Conservation (phyloP, 805 yeast genomes). For the Candida ovalis region DNA sequence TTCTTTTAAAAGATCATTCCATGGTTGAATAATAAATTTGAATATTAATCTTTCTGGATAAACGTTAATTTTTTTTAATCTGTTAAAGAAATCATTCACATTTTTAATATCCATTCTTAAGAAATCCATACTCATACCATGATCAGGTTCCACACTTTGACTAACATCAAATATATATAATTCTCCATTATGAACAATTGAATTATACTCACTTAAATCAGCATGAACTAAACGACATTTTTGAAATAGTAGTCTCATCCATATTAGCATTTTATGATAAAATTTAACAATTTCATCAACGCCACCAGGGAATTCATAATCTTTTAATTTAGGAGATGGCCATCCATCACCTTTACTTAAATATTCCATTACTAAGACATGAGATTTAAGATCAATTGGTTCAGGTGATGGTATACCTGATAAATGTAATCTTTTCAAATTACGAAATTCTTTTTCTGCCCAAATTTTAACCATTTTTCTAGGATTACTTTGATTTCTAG, state of each 20-base stretch:
- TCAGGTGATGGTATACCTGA: slow-evolving; percentile 91
- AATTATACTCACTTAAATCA: slow-evolving; percentile 91
- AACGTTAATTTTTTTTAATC: slow-evolving; percentile 66
- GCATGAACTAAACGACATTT: slow-evolving; percentile 93
- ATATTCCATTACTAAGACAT: slow-evolving; percentile 93
- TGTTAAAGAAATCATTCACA: slow-evolving; percentile 80
- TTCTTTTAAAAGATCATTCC: slow-evolving; percentile 32
- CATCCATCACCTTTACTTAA: slow-evolving; percentile 73
- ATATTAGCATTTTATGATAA: slow-evolving; percentile 75
- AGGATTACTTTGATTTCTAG: slow-evolving; percentile 85
- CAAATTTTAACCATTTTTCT: slow-evolving; percentile 96
- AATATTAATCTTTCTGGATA: slow-evolving; percentile 81
- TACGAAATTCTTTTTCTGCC: slow-evolving; percentile 98
- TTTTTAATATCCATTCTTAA: slow-evolving; percentile 96
- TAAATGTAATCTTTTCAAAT: slow-evolving; percentile 73
- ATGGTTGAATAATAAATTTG: slow-evolving; percentile 61
- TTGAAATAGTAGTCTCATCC: slow-evolving; percentile 84
- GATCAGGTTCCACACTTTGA: slow-evolving; percentile 96
- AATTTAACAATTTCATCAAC: slow-evolving; percentile 60
- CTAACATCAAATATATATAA: slow-evolving; percentile 93
- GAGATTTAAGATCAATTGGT: slow-evolving; percentile 83
- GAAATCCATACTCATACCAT: slow-evolving; percentile 93
- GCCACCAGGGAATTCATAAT: slow-evolving; percentile 63
- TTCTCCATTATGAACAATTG: slow-evolving; percentile 74
- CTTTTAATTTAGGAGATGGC: slow-evolving; percentile 88